Conservation (phyloP, 148 eudicot species). For the Chenopodium quinoa region DNA sequence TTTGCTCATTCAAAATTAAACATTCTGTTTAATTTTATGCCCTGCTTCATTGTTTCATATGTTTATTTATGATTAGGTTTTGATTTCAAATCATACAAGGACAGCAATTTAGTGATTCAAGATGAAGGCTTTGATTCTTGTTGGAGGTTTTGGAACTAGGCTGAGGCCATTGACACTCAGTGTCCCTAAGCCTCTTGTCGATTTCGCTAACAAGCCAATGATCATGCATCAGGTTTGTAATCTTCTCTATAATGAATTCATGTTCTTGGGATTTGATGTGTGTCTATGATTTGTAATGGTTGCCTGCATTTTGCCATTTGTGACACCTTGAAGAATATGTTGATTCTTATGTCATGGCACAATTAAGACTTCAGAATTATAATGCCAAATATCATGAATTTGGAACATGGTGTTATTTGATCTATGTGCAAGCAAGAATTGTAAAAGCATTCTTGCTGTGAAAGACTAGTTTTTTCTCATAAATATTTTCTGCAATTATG, state of each 20-base stretch:
- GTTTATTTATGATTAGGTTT: constrained; percentile 10
- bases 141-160: constrained; percentile 96
- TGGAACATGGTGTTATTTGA: not conserved
- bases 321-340: not conserved
- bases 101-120: constrained; percentile 21
- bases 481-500: not conserved
- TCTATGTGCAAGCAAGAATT: not conserved
- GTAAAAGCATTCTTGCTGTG: not conserved
- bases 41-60: not conserved
- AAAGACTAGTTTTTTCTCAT: constrained; percentile 1
- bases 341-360: not conserved
- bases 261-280: not conserved
- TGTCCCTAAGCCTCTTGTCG: constrained; percentile 91
- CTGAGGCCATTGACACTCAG: constrained; percentile 93
- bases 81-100: constrained; percentile 19
- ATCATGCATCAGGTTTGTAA: constrained; percentile 85
- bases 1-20: too few species aligned
- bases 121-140: constrained; percentile 99
- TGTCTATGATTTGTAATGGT: not conserved
- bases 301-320: not conserved
- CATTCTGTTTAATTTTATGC: too few species aligned
- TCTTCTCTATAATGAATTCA: not conserved
- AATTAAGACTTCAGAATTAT: not conserved
- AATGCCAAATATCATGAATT: not conserved
- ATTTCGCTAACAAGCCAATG: constrained; percentile 98